A percentile compares a stretch with the other conserved stretches of the same genome.
Evolutionary conservation across 768 basidiomycete genomes (phyloP).

Genomic region (Naematelia aurantialba): DNA sequence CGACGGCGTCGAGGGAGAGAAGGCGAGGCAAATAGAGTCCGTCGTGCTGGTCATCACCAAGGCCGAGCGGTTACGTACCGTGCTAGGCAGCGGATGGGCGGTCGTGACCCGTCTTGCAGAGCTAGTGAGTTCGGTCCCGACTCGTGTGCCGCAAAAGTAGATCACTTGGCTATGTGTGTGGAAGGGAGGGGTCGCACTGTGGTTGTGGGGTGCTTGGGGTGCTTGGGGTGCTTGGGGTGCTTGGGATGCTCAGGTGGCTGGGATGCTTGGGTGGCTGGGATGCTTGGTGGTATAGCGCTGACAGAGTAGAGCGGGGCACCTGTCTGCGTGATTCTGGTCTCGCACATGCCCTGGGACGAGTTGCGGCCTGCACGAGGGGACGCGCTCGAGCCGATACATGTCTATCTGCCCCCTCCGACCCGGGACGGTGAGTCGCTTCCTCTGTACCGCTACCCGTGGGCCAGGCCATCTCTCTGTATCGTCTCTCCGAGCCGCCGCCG

Average conservation of each 20-base stretch:
- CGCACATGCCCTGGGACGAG: conserved; percentile 42
- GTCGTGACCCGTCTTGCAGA: conserved; percentile 40
- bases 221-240: background rate
- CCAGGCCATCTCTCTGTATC: too few species aligned
- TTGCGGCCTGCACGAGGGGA: conserved; percentile 37
- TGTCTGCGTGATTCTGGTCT: conserved; percentile 34
- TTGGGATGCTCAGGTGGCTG: too few species aligned
- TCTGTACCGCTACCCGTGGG: background rate
- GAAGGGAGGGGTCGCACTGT: background rate
- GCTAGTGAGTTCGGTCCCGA: conserved; percentile 29
- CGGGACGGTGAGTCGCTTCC: conserved; percentile 29
- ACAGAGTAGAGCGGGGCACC: conserved; percentile 23
- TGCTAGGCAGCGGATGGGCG: conserved; percentile 36
- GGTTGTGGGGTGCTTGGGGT: background rate
- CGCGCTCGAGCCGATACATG: conserved; percentile 41
- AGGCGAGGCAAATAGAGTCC: background rate
- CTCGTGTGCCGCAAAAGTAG: background rate
- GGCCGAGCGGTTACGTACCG: conserved; percentile 28
- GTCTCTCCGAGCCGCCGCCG: too few species aligned
- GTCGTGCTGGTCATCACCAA: conserved; percentile 29
- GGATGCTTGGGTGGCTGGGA: too few species aligned
- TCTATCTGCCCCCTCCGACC: conserved; percentile 30
- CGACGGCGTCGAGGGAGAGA: conserved; percentile 2
- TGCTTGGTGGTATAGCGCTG: too few species aligned
- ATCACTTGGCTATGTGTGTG: background rate